Base-by-base conservation (phyloP, 2,329 filamentous ascomycete genomes). In the Penicillium sp. region DNA sequence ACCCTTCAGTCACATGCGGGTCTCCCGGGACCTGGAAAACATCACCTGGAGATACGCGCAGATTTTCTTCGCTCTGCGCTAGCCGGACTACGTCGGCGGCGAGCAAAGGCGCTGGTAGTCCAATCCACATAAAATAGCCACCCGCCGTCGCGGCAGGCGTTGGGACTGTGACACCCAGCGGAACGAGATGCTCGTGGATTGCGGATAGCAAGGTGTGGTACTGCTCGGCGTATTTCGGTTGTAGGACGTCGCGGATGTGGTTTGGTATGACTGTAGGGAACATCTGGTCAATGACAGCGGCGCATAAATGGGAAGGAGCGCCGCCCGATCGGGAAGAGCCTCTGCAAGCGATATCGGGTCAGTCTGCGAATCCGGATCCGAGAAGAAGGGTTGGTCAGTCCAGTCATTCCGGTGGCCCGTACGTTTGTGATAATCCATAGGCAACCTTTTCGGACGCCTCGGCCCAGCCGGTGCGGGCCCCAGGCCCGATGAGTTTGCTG, bases 111-210 rank as follows among this genome's bases (percentile, higher is more conserved):
- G 65, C 54, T 0, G 83, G 82, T 4, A 95, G 67, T 1, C 74
- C 76, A 24, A 94, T 68, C 88, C 88, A 95, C 42, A 95, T 73
- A 65, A 95, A 95, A 65, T 91, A 95, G 0, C 89, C 89, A 0
- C 89, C 89, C 28, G 83, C 84, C 3, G 83, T 66, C 3, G 72
- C 64, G 31, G 72, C 42, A 5, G 55, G 45, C 8, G 46, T 26
- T n/a, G 56, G 44, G 8, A 68, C 40, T 3, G 57, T 64, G 0
- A 86, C 77, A 2, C 83, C 85, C 0, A 86, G 70, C 1, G 85
- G 84, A 0, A 76, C 62, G 2, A 94, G 72, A 42, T 84, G 66
- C 44, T 75, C 64, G 33, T 75, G 64, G 22, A 93, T 78, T 0
- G 83, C 80, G 2, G 66, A 58, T 53, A 82, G 73, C 62, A 91